A percentile compares a stretch with the other conserved stretches of the same genome.
Evolutionary conservation across 2,329 filamentous ascomycete genomes (phyloP).

Genomic region (Penicillium hordei): DNA sequence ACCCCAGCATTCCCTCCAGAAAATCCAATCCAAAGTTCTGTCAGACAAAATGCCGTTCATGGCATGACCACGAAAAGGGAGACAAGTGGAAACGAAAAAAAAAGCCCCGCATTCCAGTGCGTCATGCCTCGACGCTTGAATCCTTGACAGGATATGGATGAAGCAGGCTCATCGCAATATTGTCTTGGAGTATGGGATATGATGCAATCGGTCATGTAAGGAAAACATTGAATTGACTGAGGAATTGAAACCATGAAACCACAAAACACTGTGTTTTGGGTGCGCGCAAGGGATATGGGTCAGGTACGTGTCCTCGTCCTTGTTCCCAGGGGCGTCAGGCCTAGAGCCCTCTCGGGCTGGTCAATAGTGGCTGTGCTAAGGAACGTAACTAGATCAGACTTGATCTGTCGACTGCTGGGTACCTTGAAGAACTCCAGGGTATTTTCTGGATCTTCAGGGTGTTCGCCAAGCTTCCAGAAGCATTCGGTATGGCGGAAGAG

Average conservation of each 20-base stretch:
- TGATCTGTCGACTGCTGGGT: neutral
- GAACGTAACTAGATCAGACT: neutral
- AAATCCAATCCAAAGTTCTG: neutral
- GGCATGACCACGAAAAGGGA: neutral
- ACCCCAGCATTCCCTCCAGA: neutral
- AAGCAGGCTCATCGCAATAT: neutral
- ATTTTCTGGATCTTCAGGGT: neutral
- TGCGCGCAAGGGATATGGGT: conserved; percentile 26
- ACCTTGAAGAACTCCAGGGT: neutral
- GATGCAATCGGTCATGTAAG: conserved; percentile 22
- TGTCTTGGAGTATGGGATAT: neutral
- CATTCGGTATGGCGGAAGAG: conserved; percentile 5
- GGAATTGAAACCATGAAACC: conserved; percentile 15
- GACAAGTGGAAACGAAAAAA: conserved; percentile 7
- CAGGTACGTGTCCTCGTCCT: conserved; percentile 23
- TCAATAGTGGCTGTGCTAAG: neutral
- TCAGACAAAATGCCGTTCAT: neutral
- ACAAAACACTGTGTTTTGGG: conserved; percentile 7
- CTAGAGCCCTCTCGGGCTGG: neutral
- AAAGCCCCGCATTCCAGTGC: conserved; percentile 12
- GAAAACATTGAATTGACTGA: conserved; percentile 6
- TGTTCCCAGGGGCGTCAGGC: neutral
- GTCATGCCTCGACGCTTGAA: conserved; percentile 6
- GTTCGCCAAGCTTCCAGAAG: conserved; percentile 3
- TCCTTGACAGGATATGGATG: neutral